Conservation (phyloP, 371 early-diverging fungal genomes). For the Rhizopus stolonifer region DNA sequence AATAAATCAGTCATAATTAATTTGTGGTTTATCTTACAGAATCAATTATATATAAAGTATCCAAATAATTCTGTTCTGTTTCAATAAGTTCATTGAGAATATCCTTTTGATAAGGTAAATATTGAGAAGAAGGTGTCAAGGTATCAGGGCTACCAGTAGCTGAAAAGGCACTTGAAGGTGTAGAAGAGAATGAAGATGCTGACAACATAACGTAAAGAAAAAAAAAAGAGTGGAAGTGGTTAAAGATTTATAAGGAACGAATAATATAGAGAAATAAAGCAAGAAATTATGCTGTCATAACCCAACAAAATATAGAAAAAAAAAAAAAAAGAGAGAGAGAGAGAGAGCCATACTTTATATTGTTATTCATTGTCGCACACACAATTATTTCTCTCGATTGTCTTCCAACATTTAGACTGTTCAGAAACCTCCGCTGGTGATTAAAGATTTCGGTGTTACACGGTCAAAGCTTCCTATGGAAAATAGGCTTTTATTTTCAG, state of each 20-base stretch:
- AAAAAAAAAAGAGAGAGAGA: neutral
- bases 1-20: neutral
- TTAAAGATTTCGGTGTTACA: too few species aligned
- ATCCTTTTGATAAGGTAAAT: slow-evolving; percentile 22
- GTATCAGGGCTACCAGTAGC: neutral
- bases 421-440: too few species aligned
- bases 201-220: slow-evolving; percentile 26
- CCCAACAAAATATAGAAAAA: neutral
- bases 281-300: neutral
- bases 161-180: slow-evolving; percentile 22
- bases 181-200: slow-evolving; percentile 23
- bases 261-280: neutral
- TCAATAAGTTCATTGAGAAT: slow-evolving; percentile 51
- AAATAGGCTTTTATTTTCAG: too few species aligned
- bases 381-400: neutral
- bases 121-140: slow-evolving; percentile 33
- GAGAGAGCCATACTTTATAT: neutral
- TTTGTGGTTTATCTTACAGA: slow-evolving; percentile 31
- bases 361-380: neutral
- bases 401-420: too few species aligned
- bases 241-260: neutral
- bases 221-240: slow-evolving; percentile 1
- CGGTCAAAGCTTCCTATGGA: too few species aligned
- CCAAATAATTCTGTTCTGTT: slow-evolving; percentile 47
- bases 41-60: slow-evolving; percentile 45